phyloP scores from a whole-genome alignment of 352 stramenopile species.

The Thalassiosira exigua region DNA sequence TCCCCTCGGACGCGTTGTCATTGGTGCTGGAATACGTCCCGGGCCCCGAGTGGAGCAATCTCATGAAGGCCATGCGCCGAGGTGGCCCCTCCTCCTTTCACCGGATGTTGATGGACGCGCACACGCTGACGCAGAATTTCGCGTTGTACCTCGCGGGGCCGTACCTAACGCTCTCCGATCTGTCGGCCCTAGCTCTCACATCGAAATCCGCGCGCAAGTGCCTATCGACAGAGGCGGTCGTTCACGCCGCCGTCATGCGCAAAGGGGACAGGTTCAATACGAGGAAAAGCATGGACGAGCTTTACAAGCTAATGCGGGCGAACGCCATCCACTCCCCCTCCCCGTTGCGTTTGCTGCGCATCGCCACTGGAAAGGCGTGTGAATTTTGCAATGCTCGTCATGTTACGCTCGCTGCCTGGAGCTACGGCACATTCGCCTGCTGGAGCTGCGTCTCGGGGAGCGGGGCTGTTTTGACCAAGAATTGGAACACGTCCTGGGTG shows the following conservation, averaged over 20 bases:
- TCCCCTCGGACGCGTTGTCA: no score
- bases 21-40: no score
- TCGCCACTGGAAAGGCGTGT: slow-evolving; percentile 29
- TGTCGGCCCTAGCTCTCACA: background rate
- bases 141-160: no score
- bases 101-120: no score
- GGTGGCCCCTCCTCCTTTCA: no score
- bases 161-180: slow-evolving; percentile 9
- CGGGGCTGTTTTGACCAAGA: slow-evolving; percentile 10
- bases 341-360: slow-evolving; percentile 22
- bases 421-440: slow-evolving; percentile 27
- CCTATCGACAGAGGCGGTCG: slow-evolving; percentile 15
- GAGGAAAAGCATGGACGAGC: slow-evolving; percentile 20
- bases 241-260: slow-evolving; percentile 1
- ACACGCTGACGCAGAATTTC: no score
- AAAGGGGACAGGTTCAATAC: slow-evolving; percentile 10
- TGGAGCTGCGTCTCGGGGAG: slow-evolving; percentile 19
- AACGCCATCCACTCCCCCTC: slow-evolving; percentile 27
- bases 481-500: slow-evolving; percentile 20
- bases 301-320: slow-evolving; percentile 16
- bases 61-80: no score
- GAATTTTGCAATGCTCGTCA: slow-evolving; percentile 31
- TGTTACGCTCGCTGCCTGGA: background rate
- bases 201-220: slow-evolving; percentile 13
- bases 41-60: no score